phyloP scores from a whole-genome alignment of 2,329 filamentous ascomycete species.

The Phyllosticta citriasiana region DNA sequence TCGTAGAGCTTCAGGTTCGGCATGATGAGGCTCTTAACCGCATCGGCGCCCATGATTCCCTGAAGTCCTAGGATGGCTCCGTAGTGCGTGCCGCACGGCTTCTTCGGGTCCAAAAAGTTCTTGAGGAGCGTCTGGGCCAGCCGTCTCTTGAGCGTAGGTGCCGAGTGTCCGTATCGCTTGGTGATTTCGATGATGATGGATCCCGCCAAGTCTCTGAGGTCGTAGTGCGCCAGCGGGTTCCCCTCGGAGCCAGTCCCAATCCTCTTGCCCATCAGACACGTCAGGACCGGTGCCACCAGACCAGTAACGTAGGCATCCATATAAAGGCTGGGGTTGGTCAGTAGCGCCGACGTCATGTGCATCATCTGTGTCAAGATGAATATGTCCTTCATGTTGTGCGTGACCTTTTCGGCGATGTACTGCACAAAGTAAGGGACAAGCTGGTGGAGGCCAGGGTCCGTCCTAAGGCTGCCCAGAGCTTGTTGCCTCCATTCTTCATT shows the following conservation, averaged over 20 bases:
- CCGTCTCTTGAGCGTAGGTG: constrained; percentile 73
- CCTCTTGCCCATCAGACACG: constrained; percentile 77
- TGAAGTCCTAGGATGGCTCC: constrained; percentile 75
- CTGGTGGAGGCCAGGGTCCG: constrained; percentile 89
- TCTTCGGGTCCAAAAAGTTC: constrained; percentile 77
- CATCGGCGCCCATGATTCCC: constrained; percentile 61
- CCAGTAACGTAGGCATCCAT: constrained; percentile 57
- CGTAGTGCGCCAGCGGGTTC: constrained; percentile 47
- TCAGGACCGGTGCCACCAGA: constrained; percentile 79
- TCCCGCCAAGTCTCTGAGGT: constrained; percentile 74
- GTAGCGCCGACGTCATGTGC: constrained; percentile 74
- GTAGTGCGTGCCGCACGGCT: constrained; percentile 76
- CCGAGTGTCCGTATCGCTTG: constrained; percentile 69
- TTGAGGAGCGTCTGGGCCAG: constrained; percentile 90
- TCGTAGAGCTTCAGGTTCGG: constrained; percentile 59
- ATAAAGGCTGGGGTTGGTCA: constrained; percentile 74
- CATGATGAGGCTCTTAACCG: constrained; percentile 53
- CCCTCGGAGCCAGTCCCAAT: constrained; percentile 52
- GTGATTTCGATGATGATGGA: constrained; percentile 72
- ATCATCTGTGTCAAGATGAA: constrained; percentile 89
- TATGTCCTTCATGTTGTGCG: constrained; percentile 80
- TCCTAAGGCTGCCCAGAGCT: constrained; percentile 72
- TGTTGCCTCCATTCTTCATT: constrained; percentile 80
- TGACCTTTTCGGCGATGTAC: constrained; percentile 92
- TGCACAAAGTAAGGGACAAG: constrained; percentile 93